These are phyloP conservation scores for Cotoneaster glaucophyllus DNA, from an alignment of 306 rosid genomes.

Conservation along the genomic window DNA sequence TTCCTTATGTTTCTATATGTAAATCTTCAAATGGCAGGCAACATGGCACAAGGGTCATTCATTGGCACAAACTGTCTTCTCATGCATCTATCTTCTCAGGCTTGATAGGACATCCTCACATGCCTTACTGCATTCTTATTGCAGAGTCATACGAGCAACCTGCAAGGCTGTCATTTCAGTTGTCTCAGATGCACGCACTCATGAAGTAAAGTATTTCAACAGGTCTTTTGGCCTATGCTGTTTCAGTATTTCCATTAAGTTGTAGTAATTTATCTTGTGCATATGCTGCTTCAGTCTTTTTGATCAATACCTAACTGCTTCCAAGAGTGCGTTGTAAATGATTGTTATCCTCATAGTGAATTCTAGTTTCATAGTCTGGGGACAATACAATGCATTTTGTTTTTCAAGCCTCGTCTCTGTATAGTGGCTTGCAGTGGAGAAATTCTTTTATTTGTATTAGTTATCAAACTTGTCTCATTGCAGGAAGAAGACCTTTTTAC, in stretches of 20 bases:
- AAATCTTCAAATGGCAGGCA: constrained; percentile 62
- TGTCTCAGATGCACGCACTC: constrained; percentile 92
- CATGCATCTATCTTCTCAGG: constrained; percentile 87
- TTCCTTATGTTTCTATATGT: background rate
- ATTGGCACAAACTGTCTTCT: constrained; percentile 92
- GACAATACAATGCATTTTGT: background rate
- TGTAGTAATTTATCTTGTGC: background rate
- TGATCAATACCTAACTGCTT: background rate
- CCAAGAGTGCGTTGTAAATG: background rate
- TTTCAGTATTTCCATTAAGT: background rate
- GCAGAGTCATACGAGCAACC: constrained; percentile 76
- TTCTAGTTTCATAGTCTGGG: background rate
- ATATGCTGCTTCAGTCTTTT: background rate
- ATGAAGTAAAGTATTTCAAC: constrained; percentile 96
- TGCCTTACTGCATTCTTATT: constrained; percentile 77
- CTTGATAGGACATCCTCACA: constrained; percentile 83
- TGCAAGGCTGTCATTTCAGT: constrained; percentile 75
- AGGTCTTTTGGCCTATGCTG: constrained; percentile 23
- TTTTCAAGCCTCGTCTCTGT: background rate
- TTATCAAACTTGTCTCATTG: constrained; percentile 19
- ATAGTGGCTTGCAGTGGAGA: background rate
- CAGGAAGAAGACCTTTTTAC: constrained; percentile 96
- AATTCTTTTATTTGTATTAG: background rate
- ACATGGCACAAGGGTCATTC: constrained; percentile 99
- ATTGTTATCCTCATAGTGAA: background rate